These are phyloP conservation scores for Talaromyces nanjingensis DNA, from an alignment of 495 filamentous ascomycete genomes.

Conservation along the genomic window DNA sequence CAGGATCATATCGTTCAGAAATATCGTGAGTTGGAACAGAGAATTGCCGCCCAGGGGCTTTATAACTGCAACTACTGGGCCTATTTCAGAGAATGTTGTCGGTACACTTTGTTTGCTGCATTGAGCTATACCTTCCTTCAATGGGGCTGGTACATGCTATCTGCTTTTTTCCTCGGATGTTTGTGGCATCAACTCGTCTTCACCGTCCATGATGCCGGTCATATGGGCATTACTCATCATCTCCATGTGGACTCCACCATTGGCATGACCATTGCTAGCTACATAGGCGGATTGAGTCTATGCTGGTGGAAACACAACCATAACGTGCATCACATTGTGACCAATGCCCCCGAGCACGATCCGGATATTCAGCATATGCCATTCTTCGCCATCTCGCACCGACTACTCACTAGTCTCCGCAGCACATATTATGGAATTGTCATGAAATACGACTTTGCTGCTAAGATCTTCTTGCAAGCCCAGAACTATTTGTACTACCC, in stretches of 20 bases:
- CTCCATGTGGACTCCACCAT: slow-evolving; percentile 77
- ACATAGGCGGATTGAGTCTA: slow-evolving; percentile 79
- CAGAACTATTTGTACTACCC: slow-evolving; percentile 85
- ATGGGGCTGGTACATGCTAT: slow-evolving; percentile 65
- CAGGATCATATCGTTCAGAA: slow-evolving; percentile 73
- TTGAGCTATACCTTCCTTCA: slow-evolving; percentile 59
- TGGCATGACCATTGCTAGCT: slow-evolving; percentile 87
- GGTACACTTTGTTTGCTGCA: slow-evolving; percentile 68
- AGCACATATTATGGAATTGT: slow-evolving; percentile 86
- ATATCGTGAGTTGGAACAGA: slow-evolving; percentile 68
- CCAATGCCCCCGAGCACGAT: slow-evolving; percentile 93
- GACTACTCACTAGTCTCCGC: slow-evolving; percentile 66
- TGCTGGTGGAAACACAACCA: slow-evolving; percentile 98
- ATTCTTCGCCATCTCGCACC: slow-evolving; percentile 87
- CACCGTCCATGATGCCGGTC: slow-evolving; percentile 90
- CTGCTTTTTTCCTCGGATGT: slow-evolving; percentile 69
- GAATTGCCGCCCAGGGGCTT: slow-evolving; percentile 65
- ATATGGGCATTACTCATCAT: slow-evolving; percentile 94
- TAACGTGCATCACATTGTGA: slow-evolving; percentile 97
- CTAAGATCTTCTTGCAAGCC: slow-evolving; percentile 62
- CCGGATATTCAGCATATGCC: slow-evolving; percentile 97
- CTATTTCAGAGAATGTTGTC: slow-evolving; percentile 66
- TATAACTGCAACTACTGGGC: slow-evolving; percentile 81
- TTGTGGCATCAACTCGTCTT: slow-evolving; percentile 98
- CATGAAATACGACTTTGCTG: slow-evolving; percentile 76